Evolutionary conservation across 2,329 filamentous ascomycete genomes (phyloP).

Genomic region (Aureobasidium namibiae): DNA sequence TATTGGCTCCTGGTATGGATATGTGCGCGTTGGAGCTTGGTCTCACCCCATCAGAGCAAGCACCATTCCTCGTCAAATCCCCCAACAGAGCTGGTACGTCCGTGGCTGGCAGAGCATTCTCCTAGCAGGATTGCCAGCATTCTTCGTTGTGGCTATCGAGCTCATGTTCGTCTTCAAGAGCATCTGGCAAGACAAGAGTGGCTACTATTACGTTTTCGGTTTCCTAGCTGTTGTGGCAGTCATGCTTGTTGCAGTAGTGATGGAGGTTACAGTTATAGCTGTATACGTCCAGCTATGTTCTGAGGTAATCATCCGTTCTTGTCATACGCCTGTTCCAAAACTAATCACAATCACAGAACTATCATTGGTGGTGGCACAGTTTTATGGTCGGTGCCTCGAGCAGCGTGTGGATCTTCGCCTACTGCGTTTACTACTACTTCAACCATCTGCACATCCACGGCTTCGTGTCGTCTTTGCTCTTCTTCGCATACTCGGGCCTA

Average conservation of each 20-base stretch:
- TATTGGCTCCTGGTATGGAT: constrained; percentile 70
- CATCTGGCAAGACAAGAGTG: constrained; percentile 82
- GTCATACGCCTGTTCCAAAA: neutral
- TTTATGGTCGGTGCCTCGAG: constrained; percentile 72
- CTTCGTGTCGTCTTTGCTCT: constrained; percentile 69
- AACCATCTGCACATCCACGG: constrained; percentile 73
- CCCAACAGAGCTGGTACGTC: constrained; percentile 67
- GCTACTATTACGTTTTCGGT: constrained; percentile 87
- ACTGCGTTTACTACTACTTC: constrained; percentile 77
- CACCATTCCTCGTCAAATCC: constrained; percentile 63
- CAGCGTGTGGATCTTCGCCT: constrained; percentile 72
- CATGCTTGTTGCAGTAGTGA: constrained; percentile 66
- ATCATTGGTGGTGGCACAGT: constrained; percentile 89
- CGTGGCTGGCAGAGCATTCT: constrained; percentile 56
- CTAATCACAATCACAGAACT: constrained; percentile 48
- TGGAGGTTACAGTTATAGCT: constrained; percentile 75
- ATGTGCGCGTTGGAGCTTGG: constrained; percentile 58
- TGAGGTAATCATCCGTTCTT: constrained; percentile 43
- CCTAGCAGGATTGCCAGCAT: constrained; percentile 70
- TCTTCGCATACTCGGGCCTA: constrained; percentile 78
- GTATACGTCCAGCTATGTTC: constrained; percentile 76
- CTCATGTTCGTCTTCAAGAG: constrained; percentile 81
- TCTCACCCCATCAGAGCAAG: constrained; percentile 75
- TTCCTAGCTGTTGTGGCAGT: constrained; percentile 68
- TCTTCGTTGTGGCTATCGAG: constrained; percentile 83